A percentile compares a stretch with the other conserved stretches of the same genome.
These are phyloP conservation scores for Coemansia sp. DNA, from an alignment of 192 early-diverging fungal species.

Conservation along the genomic window DNA sequence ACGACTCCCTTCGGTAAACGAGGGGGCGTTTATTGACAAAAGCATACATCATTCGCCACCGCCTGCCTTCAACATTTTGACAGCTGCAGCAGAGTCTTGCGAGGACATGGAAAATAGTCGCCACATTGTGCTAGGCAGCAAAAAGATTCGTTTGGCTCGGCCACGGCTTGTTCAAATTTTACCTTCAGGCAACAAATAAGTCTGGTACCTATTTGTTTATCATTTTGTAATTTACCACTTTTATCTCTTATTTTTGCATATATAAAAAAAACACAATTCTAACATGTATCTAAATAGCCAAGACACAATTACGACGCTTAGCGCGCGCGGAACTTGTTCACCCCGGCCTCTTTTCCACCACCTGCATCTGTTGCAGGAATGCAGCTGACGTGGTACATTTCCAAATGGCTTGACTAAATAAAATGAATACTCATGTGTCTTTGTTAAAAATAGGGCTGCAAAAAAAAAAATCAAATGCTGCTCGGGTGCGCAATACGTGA, in stretches of 20 bases:
- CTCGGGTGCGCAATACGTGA: neutral
- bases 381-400: neutral
- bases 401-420: neutral
- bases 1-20: neutral
- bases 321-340: neutral
- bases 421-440: neutral
- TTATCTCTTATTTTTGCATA: neutral
- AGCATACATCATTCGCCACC: neutral
- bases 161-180: conserved; percentile 43
- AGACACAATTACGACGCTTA: neutral
- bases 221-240: conserved; percentile 4
- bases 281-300: neutral
- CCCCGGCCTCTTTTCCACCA: neutral
- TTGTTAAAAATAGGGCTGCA: conserved; percentile 5
- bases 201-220: conserved; percentile 3
- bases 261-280: neutral
- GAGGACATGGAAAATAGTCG: conserved; percentile 14
- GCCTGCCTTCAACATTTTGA: neutral
- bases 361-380: neutral
- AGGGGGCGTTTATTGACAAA: conserved; percentile 1
- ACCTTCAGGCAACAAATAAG: conserved; percentile 16
- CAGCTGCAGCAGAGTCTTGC: conserved; percentile 1
- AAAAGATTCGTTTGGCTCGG: conserved; percentile 44
- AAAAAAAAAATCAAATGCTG: neutral
- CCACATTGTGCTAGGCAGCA: conserved; percentile 41